These are phyloP conservation scores for Cordyceps pruinosa DNA, from an alignment of 2,329 filamentous ascomycete species.

Conservation along the genomic window DNA sequence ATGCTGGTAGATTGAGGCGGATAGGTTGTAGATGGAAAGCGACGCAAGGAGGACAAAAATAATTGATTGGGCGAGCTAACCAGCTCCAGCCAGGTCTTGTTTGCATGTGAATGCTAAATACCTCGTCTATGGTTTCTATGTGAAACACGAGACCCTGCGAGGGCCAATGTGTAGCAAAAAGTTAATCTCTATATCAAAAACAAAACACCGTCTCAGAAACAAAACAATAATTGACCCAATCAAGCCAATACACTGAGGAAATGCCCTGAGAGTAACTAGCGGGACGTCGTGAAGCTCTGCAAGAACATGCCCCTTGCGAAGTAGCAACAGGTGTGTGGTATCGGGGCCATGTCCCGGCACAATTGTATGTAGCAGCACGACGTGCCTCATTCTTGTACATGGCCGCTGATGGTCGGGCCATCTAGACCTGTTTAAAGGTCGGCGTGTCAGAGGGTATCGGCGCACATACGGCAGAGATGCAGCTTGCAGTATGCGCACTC, in stretches of 20 bases:
- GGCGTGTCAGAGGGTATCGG: background rate
- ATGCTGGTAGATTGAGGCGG: background rate
- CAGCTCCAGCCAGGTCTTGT: background rate
- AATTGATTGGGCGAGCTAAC: background rate
- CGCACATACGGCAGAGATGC: constrained; percentile 47
- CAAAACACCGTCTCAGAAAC: background rate
- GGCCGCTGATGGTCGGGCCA: background rate
- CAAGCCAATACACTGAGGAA: background rate
- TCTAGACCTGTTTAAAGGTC: background rate
- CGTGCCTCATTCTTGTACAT: background rate
- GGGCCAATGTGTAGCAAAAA: background rate
- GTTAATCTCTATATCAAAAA: background rate
- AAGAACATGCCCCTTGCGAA: background rate
- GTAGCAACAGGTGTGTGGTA: background rate
- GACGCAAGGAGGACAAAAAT: background rate
- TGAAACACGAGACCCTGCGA: background rate
- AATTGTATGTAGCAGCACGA: background rate
- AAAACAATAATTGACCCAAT: background rate
- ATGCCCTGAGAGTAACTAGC: background rate
- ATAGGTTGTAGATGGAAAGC: background rate
- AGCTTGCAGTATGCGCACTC: constrained; percentile 64
- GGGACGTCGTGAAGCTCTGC: background rate
- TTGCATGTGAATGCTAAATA: background rate
- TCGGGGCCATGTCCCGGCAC: background rate
- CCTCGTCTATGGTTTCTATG: background rate